phyloP scores from a whole-genome alignment of 2,329 filamentous ascomycete genomes.

The Berkeleyomyces basicola region DNA sequence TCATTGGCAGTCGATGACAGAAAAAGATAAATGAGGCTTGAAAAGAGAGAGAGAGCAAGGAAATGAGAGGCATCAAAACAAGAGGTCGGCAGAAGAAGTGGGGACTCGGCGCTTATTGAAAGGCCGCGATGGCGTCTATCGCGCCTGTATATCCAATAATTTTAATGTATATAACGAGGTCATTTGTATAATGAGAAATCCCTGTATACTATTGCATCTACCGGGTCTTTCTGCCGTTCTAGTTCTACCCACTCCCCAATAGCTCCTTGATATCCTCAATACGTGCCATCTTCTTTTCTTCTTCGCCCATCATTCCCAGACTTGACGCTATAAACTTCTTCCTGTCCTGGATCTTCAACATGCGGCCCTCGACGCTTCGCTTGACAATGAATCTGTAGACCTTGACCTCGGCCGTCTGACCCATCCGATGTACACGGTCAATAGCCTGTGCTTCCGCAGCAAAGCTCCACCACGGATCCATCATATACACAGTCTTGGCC shows the following conservation, averaged over 20 bases:
- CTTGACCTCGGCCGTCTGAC: constrained; percentile 69
- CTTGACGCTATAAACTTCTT: constrained; percentile 97
- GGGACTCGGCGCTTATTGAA: not conserved
- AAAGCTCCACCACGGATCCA: constrained; percentile 99
- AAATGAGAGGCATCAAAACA: not conserved
- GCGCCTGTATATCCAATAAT: not conserved
- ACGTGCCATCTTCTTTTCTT: constrained; percentile 75
- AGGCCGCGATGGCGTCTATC: not conserved
- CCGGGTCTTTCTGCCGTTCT: no score
- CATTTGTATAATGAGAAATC: no score
- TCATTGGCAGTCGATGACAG: not conserved
- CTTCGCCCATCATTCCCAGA: constrained; percentile 84
- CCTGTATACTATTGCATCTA: no score
- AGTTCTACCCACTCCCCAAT: constrained; percentile 25
- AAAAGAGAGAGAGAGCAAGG: not conserved
- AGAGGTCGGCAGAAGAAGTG: not conserved
- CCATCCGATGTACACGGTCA: constrained; percentile 94
- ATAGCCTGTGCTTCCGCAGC: constrained; percentile 94
- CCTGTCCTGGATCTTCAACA: constrained; percentile 81
- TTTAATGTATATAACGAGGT: no score
- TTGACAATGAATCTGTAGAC: constrained; percentile 81
- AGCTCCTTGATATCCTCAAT: constrained; percentile 92
- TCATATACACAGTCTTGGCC: constrained; percentile 87
- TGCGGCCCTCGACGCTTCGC: constrained; percentile 84
- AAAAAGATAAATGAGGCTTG: not conserved